phyloP scores from a whole-genome alignment of 768 basidiomycete species.

The Lactarius psammicola region DNA sequence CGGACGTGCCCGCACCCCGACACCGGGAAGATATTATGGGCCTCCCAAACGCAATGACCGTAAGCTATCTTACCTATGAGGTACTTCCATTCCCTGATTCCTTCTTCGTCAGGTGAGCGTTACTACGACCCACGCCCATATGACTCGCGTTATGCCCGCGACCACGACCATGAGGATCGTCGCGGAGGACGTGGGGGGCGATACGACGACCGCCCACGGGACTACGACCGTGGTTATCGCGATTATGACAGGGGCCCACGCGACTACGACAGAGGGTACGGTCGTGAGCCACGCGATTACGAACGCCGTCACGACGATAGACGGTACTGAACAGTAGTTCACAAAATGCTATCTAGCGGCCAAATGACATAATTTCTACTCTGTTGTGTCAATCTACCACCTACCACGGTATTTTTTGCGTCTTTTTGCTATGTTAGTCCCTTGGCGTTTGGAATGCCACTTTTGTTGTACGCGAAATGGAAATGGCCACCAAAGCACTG shows the following conservation, averaged over 20 bases:
- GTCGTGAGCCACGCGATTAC: constrained; percentile 36
- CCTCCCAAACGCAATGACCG: constrained; percentile 79
- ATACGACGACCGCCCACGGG: constrained; percentile 38
- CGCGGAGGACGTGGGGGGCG: constrained; percentile 44
- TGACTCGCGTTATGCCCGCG: constrained; percentile 80
- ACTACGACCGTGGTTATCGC: constrained; percentile 38
- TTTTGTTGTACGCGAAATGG: neutral
- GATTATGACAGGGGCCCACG: constrained; percentile 28
- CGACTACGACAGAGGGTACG: constrained; percentile 34
- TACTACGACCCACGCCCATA: constrained; percentile 92
- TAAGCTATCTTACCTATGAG: constrained; percentile 32
- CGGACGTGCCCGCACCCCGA: constrained; percentile 87
- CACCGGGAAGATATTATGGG: constrained; percentile 92
- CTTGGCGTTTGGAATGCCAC: neutral
- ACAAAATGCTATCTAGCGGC: constrained; percentile 4
- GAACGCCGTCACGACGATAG: constrained; percentile 33
- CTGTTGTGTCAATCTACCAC: constrained; percentile 6
- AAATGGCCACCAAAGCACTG: neutral
- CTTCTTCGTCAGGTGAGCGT: constrained; percentile 56
- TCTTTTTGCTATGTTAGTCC: neutral
- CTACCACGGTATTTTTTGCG: neutral
- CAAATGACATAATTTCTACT: constrained; percentile 9
- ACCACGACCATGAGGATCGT: constrained; percentile 50
- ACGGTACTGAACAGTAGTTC: constrained; percentile 38
- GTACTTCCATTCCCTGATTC: constrained; percentile 10